Evolutionary conservation across 306 rosid species (phyloP), one percentile per base, ranked within the genome.

Genomic region (Datisca glomerata): DNA sequence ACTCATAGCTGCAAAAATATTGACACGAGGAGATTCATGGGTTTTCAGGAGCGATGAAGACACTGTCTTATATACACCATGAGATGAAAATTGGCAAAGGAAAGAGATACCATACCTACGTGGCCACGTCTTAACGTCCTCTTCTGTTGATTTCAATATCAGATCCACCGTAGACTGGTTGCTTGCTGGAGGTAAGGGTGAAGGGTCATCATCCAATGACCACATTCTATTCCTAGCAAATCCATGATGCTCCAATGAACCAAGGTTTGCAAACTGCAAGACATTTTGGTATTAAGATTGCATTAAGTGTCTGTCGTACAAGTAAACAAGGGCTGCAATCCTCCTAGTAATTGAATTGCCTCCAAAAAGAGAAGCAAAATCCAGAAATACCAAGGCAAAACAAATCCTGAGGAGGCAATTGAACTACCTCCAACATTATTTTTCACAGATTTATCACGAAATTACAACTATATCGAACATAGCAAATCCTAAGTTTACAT

Each of bases 111-210:
- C 64, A 40, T 57, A 66, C 93, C 87, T 66, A 14, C 50, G 65
- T 0, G 87, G 84, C 61, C 71, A 67, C 18, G 66, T 66, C 70
- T 69, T 81, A 9, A 68, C 51, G 66, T 77, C 86, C 44, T 68
- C 67, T 19, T 70, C 70, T 4, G 70, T 58, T 24, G 93, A 74
- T 63, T 74, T 81, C 45, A 78, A 56, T 36, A 81, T 57, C 52
- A 81, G 61, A 64, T 82, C 87, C 18, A 82, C 84, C 18, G 81
- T 68, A 43, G 94, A 78, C 7, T 78, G 84, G 56, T 41, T 69
- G 44, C 68, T 69, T 14, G 65, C 32, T 18, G 81, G 76, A 62
- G 85, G 72, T 36, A 82, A 38, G 41, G 84, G 72, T 11, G 74
- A 74, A 57, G 84, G 76, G 56, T 82, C 72, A 13, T 55, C 48